Evolutionary conservation across 805 yeast species (phyloP).

Genomic region (Zygoascus tannicola): DNA sequence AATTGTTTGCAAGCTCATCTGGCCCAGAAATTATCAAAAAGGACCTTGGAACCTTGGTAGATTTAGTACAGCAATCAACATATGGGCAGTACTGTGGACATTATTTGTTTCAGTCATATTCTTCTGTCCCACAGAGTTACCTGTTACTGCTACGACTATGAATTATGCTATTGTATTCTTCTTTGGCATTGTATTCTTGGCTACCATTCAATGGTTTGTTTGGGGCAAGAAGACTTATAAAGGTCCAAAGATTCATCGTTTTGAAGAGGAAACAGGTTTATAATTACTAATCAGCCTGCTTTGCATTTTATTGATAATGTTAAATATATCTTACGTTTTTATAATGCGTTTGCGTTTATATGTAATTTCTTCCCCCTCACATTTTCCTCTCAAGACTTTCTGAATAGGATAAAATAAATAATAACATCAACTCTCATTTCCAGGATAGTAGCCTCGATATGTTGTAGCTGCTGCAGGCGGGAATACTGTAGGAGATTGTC

Average conservation of each 20-base stretch:
- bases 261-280: too few species aligned
- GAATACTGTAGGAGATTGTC: constrained; percentile 4
- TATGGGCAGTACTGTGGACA: constrained; percentile 19
- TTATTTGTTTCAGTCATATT: constrained; percentile 17
- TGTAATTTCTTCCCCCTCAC: too few species aligned
- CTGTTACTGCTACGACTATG: constrained; percentile 35
- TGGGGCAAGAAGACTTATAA: constrained; percentile 16
- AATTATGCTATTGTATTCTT: constrained; percentile 63
- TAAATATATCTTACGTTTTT: too few species aligned
- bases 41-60: constrained; percentile 17
- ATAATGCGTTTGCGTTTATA: too few species aligned
- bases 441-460: constrained; percentile 21
- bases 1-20: constrained; percentile 21
- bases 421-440: constrained; percentile 30
- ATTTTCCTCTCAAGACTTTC: too few species aligned
- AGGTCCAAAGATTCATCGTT: constrained; percentile 15
- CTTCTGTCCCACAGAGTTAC: constrained; percentile 27
- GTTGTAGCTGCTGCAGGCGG: constrained; percentile 12
- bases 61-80: constrained; percentile 13
- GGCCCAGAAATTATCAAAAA: constrained; percentile 9
- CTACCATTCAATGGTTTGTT: constrained; percentile 46
- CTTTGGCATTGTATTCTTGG: constrained; percentile 39
- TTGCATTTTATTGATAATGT: too few species aligned
- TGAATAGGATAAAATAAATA: background rate
- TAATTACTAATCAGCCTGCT: too few species aligned